phyloP scores from a whole-genome alignment of 306 rosid genomes.

The Sphenostylis stenocarpa region DNA sequence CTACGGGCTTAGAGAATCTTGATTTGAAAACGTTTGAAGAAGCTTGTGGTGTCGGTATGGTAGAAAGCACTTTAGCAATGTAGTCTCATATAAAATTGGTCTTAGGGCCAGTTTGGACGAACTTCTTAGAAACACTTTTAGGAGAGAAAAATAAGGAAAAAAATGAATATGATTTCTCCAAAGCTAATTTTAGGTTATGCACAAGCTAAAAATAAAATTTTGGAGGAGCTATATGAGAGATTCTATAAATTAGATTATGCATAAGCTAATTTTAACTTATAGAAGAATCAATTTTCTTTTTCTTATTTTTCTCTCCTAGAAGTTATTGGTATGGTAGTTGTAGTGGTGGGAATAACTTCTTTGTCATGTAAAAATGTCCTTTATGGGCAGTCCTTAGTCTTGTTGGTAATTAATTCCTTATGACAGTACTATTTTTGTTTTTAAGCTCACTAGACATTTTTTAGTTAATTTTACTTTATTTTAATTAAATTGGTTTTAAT shows the following conservation, averaged over 20 bases:
- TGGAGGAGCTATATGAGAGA: too few species aligned
- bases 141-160: too few species aligned
- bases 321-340: slow-evolving; percentile 50
- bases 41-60: slow-evolving; percentile 93
- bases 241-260: too few species aligned
- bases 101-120: neutral
- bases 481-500: slow-evolving; percentile 13
- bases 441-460: neutral
- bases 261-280: too few species aligned
- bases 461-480: slow-evolving; percentile 1
- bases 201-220: too few species aligned
- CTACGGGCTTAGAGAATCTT: slow-evolving; percentile 50
- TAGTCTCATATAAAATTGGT: neutral
- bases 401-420: neutral
- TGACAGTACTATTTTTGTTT: neutral
- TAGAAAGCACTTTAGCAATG: neutral
- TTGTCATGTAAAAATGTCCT: neutral
- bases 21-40: slow-evolving; percentile 69
- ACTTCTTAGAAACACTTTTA: too few species aligned
- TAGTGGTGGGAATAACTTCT: neutral
- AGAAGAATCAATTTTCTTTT: too few species aligned
- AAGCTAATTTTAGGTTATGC: too few species aligned
- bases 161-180: too few species aligned
- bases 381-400: slow-evolving; percentile 15
- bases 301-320: too few species aligned